A percentile compares a stretch with the other conserved stretches of the same genome.
phyloP scores from a whole-genome alignment of 345 rosid species.

The Diplotaxis tenuifolia region DNA sequence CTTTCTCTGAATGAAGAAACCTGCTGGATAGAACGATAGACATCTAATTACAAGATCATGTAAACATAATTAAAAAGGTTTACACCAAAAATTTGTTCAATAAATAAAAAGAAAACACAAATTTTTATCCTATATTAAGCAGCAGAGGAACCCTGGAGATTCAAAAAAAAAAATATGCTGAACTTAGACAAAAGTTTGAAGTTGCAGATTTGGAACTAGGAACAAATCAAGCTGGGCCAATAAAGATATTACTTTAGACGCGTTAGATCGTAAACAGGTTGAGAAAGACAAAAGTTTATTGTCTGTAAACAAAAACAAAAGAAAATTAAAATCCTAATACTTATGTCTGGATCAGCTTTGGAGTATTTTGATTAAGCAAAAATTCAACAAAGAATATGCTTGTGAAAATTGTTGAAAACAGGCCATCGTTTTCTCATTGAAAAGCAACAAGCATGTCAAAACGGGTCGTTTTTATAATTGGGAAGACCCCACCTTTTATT shows the following conservation, averaged over 20 bases:
- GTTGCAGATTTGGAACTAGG: constrained; percentile 23
- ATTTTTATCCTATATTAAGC: constrained; percentile 14
- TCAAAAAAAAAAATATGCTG: constrained; percentile 13
- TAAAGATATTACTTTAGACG: constrained; percentile 27
- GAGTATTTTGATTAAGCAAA: constrained; percentile 23
- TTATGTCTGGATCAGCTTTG: constrained; percentile 25
- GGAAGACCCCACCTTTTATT: constrained; percentile 43
- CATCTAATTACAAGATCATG: constrained; percentile 12
- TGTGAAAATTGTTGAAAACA: constrained; percentile 11
- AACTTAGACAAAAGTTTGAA: constrained; percentile 13
- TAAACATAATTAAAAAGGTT: not conserved
- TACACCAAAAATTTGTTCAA: constrained; percentile 12
- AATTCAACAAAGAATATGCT: constrained; percentile 33
- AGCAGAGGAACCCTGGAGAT: constrained; percentile 2
- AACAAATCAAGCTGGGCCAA: constrained; percentile 36
- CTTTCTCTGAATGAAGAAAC: constrained; percentile 95
- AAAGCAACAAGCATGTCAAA: constrained; percentile 24
- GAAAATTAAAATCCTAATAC: not conserved
- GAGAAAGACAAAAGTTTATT: constrained; percentile 17
- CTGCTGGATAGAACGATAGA: constrained; percentile 47
- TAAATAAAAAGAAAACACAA: too few relatives aligned
- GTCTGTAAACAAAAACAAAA: constrained; percentile 21
- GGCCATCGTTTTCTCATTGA: constrained; percentile 34
- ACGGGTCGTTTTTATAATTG: constrained; percentile 14
- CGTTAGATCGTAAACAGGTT: constrained; percentile 16